phyloP scores from a whole-genome alignment of 345 rosid species.

The Laguncularia racemosa region DNA sequence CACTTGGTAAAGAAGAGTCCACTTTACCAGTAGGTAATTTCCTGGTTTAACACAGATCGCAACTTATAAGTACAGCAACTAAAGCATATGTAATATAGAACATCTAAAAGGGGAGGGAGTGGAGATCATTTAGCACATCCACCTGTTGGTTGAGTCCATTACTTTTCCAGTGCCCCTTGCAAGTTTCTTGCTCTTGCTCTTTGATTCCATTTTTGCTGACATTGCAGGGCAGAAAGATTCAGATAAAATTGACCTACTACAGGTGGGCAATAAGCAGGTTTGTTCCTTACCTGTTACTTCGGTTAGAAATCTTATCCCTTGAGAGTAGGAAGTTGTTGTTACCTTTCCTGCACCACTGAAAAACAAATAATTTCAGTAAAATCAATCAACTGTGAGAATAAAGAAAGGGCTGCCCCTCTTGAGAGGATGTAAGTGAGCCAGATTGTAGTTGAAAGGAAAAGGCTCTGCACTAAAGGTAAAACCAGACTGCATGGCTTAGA shows the following conservation, averaged over 20 bases:
- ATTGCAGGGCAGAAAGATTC: constrained; percentile 3
- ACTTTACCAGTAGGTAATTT: constrained; percentile 31
- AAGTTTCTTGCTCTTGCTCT: constrained; percentile 25
- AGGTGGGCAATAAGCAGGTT: background rate
- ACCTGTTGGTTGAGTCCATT: constrained; percentile 46
- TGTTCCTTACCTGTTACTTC: constrained; percentile 57
- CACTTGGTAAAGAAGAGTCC: constrained; percentile 14
- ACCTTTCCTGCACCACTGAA: constrained; percentile 80
- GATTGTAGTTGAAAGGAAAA: no score
- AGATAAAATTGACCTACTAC: constrained; percentile 2
- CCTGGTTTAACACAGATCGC: constrained; percentile 28
- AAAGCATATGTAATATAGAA: background rate
- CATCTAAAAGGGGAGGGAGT: constrained; percentile 2
- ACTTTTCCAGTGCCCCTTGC: constrained; percentile 11
- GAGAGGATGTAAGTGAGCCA: no score
- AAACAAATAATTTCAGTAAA: background rate
- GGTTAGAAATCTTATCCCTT: constrained; percentile 83
- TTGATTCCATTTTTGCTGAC: constrained; percentile 37
- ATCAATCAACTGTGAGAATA: no score
- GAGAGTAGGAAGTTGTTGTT: constrained; percentile 75
- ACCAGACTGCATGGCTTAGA: background rate
- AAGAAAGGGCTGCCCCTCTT: no score
- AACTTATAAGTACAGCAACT: no score
- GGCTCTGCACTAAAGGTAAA: background rate
- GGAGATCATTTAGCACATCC: no score